Conservation (phyloP, 495 filamentous ascomycete species). For the Tetracladium marchalianum region DNA sequence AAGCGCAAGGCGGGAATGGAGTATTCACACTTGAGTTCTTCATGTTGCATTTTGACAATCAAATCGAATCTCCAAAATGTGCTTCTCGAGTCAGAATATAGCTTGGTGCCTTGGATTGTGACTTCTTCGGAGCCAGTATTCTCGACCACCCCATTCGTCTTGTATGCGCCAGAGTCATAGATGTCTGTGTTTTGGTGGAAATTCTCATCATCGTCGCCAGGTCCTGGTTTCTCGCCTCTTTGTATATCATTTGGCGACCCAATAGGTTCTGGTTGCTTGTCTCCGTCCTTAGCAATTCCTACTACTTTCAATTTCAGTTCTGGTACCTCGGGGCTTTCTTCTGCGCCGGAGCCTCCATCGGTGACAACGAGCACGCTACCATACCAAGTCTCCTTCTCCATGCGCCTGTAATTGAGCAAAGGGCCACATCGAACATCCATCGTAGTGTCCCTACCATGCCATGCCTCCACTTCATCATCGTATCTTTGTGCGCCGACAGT, state of each 20-base stretch:
- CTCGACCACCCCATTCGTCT: not conserved
- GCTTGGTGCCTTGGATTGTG: slow-evolving; percentile 24
- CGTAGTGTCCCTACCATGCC: not conserved
- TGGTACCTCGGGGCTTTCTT: slow-evolving; percentile 35
- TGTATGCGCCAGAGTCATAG: not conserved
- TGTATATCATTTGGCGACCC: not conserved
- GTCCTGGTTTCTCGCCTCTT: too few species aligned
- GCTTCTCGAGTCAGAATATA: slow-evolving; percentile 70
- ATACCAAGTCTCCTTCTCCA: slow-evolving; percentile 66
- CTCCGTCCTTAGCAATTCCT: slow-evolving; percentile 3
- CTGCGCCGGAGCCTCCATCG: slow-evolving; percentile 44
- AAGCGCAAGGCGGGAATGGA: slow-evolving; percentile 38
- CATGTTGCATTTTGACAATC: slow-evolving; percentile 41
- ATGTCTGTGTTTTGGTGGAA: too few species aligned
- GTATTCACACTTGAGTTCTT: slow-evolving; percentile 54
- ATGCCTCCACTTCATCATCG: not conserved
- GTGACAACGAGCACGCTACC: slow-evolving; percentile 78
- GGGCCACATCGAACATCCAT: slow-evolving; percentile 64
- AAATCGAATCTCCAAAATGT: slow-evolving; percentile 78
- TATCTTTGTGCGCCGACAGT: not conserved
- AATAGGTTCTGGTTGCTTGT: not conserved
- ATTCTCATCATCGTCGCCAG: too few species aligned
- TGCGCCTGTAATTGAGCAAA: slow-evolving; percentile 74
- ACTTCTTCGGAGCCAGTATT: not conserved
- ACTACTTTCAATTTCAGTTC: slow-evolving; percentile 8